A percentile compares a stretch with the other conserved stretches of the same genome.
Evolutionary conservation across 2,329 filamentous ascomycete species (phyloP).

Genomic region (Neopestalotiopsis rosae): DNA sequence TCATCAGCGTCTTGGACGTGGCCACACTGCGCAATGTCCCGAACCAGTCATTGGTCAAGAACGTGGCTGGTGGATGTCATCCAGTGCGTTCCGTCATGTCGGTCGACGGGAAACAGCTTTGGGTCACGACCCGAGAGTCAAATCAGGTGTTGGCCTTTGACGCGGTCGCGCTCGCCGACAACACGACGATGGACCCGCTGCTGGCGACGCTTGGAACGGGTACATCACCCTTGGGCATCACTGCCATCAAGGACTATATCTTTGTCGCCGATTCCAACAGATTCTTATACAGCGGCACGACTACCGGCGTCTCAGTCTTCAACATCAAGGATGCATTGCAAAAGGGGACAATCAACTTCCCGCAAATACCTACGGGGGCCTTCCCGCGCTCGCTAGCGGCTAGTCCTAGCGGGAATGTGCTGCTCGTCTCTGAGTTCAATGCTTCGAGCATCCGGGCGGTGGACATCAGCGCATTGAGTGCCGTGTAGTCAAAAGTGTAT

Average conservation of each 20-base stretch:
- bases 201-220: slow-evolving; percentile 5
- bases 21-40: neutral
- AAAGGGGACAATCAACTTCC: neutral
- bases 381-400: slow-evolving; percentile 9
- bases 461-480: neutral
- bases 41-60: slow-evolving; percentile 12
- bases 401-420: slow-evolving; percentile 5
- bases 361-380: slow-evolving; percentile 10
- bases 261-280: slow-evolving; percentile 13
- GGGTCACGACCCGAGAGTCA: slow-evolving; percentile 10
- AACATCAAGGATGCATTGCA: neutral
- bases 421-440: slow-evolving; percentile 12
- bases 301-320: slow-evolving; percentile 4
- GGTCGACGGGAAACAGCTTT: slow-evolving; percentile 9
- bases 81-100: slow-evolving; percentile 6
- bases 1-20: slow-evolving; percentile 13
- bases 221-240: slow-evolving; percentile 10
- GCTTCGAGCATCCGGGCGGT: neutral
- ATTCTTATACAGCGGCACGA: slow-evolving; percentile 3
- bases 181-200: slow-evolving; percentile 8
- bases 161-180: neutral
- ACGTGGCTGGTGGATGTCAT: slow-evolving; percentile 6
- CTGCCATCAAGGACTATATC: slow-evolving; percentile 9
- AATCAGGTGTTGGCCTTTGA: slow-evolving; percentile 14
- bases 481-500: neutral